Conservation (phyloP, 805 yeast species). For the Ogataea ramenticola region DNA sequence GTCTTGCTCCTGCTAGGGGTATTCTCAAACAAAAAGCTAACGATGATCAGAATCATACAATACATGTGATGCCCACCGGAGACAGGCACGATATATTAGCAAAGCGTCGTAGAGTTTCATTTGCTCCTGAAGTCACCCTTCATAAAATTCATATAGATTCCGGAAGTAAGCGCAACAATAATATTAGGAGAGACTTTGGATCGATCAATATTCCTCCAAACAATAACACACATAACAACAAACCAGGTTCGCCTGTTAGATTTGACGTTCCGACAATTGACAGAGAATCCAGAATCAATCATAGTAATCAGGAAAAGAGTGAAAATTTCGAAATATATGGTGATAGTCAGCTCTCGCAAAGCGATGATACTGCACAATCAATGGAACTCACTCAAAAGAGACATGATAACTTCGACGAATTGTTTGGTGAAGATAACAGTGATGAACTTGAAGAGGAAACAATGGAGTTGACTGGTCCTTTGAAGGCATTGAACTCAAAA, state of each 20-base stretch:
- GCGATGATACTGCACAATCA: slow-evolving; percentile 8
- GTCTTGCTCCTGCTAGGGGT: slow-evolving; percentile 30
- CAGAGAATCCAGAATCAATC: not conserved
- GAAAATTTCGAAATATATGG: too few relatives aligned
- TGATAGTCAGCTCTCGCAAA: slow-evolving; percentile 2
- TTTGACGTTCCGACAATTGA: slow-evolving; percentile 3
- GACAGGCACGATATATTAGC: slow-evolving; percentile 7
- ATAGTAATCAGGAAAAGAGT: not conserved
- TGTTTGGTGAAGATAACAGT: slow-evolving; percentile 4
- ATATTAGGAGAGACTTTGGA: slow-evolving; percentile 17
- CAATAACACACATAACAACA: not conserved
- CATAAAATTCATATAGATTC: slow-evolving; percentile 30
- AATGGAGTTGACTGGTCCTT: slow-evolving; percentile 13
- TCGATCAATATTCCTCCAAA: slow-evolving; percentile 24
- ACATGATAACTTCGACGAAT: slow-evolving; percentile 1
- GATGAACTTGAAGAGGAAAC: slow-evolving; percentile 7
- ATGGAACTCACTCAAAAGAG: not conserved
- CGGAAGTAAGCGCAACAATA: not conserved
- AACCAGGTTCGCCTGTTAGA: not conserved
- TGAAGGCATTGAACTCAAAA: not conserved
- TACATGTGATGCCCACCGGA: slow-evolving; percentile 26
- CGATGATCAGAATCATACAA: slow-evolving; percentile 26
- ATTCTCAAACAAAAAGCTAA: slow-evolving; percentile 27
- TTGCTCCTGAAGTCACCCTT: slow-evolving; percentile 68
- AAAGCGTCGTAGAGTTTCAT: slow-evolving; percentile 54